Evolutionary conservation across 495 filamentous ascomycete genomes (phyloP), one percentile per base, ranked within the genome.

Genomic region (Penicillium mononematosum): DNA sequence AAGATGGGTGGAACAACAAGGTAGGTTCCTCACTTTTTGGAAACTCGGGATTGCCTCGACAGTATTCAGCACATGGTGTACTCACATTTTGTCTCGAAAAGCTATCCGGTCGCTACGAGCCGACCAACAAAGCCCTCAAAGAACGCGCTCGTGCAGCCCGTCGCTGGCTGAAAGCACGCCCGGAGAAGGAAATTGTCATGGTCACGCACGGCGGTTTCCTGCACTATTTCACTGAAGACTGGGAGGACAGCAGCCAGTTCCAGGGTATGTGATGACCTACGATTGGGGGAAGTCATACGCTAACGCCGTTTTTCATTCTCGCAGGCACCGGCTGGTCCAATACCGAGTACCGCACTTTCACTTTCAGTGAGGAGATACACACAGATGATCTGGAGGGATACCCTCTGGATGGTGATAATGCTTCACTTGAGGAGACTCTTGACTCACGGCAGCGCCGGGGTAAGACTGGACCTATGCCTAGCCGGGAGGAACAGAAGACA

Each of bases 141-240:
- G 71, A 74, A 22, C 77, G 92, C 22, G 88, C 90, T 11, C 76
- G 74, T 31, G 76, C 75, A 6, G 85, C 85, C n/a, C 79, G 93
- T 58, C 61, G 77, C 41, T 95, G 83, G 81, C 66, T 96, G 44
- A 82, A 84, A 60, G 78, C 68, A 8, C 78, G 66, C 29, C 76
- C 72, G 39, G 76, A 81, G 72, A 78, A 78, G 68, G 76, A 76
- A 68, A 84, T 96, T 34, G 85, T 88, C 3, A 77, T 88, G n/a
- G 88, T 91, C 5, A 83, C 86, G 3, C 88, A 91, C 62, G 88
- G 88, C 8, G 85, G 83, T 8, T 84, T 87, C 51, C 60, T 90
- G 45, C 88, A 86, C 67, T 96, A 89, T 60, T 76, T 98, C 50
- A 96, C 91, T 4, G 81, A 91, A 58, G 91, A 96, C 59, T 96